Evolutionary conservation across 768 basidiomycete species (phyloP).

Genomic region (Tulasnella sp.): DNA sequence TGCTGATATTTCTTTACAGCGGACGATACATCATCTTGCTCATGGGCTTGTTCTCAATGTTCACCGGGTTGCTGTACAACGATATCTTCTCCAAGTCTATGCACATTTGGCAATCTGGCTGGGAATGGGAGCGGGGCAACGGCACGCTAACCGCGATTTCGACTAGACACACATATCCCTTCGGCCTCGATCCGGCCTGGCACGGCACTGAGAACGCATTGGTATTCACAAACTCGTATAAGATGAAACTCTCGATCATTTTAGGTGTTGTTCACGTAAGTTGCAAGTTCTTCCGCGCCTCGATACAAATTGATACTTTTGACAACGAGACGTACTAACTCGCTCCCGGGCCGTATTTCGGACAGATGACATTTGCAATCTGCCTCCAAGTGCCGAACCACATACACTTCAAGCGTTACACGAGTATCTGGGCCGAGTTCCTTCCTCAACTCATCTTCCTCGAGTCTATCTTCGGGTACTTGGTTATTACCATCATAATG

Average conservation of each 20-base stretch:
- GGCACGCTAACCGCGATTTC: conserved; percentile 40
- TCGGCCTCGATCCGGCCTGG: conserved; percentile 93
- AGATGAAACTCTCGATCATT: conserved; percentile 99
- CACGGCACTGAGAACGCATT: conserved; percentile 85
- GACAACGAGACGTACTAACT: too few species aligned
- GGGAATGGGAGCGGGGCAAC: conserved; percentile 41
- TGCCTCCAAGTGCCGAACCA: conserved; percentile 96
- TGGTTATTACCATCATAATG: conserved; percentile 88
- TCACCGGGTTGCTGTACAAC: conserved; percentile 97
- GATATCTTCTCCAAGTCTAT: conserved; percentile 94
- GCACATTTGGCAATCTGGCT: conserved; percentile 79
- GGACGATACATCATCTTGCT: conserved; percentile 97
- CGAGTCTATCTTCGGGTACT: conserved; percentile 95
- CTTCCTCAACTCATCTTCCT: conserved; percentile 96
- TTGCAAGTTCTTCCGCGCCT: conserved; percentile 38
- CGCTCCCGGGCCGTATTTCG: too few species aligned
- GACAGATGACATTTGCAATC: conserved; percentile 94
- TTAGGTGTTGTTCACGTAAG: conserved; percentile 91
- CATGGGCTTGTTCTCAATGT: conserved; percentile 96
- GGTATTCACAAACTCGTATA: conserved; percentile 96
- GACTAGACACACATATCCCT: conserved; percentile 72
- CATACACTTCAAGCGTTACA: conserved; percentile 76
- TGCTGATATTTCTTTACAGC: conserved; percentile 34
- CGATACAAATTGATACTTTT: too few species aligned
- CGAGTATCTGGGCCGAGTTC: conserved; percentile 90